Percentiles rank a stretch among this genome's conserved stretches.
Evolutionary conservation across 2,329 filamentous ascomycete genomes (phyloP).

Genomic region (Fusarium sp.): DNA sequence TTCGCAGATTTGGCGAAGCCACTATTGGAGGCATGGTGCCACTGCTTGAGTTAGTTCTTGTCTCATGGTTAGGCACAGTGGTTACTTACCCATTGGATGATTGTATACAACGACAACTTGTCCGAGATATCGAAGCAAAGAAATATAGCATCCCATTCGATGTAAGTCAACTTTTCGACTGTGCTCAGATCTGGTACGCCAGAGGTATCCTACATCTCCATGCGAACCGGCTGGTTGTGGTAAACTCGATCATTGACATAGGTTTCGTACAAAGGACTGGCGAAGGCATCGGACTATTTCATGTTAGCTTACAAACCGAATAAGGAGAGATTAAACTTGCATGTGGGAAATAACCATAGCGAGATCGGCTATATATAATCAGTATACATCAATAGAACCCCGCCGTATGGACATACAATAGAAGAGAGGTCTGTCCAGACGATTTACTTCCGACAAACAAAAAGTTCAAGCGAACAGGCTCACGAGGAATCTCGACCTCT

Average conservation of each 20-base stretch:
- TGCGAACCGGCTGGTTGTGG: conserved; percentile 41
- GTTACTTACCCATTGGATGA: conserved; percentile 51
- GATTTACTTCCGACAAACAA: conserved; percentile 51
- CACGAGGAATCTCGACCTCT: conserved; percentile 16
- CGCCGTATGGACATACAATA: conserved; percentile 47
- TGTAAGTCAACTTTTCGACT: conserved; percentile 50
- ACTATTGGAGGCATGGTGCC: conserved; percentile 44
- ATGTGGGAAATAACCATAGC: conserved; percentile 54
- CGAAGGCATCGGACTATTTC: conserved; percentile 47
- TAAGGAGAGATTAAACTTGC: conserved; percentile 35
- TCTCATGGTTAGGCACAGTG: accelerated
- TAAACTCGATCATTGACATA: conserved; percentile 47
- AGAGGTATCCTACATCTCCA: conserved; percentile 56
- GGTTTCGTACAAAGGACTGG: conserved; percentile 51
- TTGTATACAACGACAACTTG: conserved; percentile 48
- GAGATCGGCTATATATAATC: conserved; percentile 47
- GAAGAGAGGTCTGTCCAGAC: conserved; percentile 52
- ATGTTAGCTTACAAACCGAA: not conserved
- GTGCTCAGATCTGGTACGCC: conserved; percentile 52
- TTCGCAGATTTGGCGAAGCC: conserved; percentile 43
- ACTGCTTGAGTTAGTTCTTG: conserved; percentile 37
- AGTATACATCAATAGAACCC: accelerated
- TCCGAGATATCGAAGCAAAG: conserved; percentile 55
- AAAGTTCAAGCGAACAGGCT: conserved; percentile 49
- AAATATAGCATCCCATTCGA: conserved; percentile 53